Conservation (phyloP, 352 stramenopile species). For the Thalassiosira livingstoniorum region DNA sequence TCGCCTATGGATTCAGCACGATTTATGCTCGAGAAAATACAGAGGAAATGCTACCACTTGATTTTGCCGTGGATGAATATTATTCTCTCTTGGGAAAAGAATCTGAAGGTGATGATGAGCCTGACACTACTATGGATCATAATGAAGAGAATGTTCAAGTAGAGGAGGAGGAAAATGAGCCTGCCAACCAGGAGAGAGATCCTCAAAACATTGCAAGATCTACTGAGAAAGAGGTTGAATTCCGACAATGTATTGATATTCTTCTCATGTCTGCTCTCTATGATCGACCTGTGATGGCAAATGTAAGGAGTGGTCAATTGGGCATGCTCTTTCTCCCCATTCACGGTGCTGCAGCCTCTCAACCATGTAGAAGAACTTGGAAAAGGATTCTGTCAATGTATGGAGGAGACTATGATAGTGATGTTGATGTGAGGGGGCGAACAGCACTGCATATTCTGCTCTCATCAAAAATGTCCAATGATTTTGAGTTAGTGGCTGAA, state of each 20-base stretch:
- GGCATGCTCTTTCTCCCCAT: slow-evolving; percentile 25
- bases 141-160: not conserved
- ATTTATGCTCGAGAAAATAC: slow-evolving; percentile 34
- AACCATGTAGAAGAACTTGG: slow-evolving; percentile 21
- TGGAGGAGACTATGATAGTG: not conserved
- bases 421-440: slow-evolving; percentile 20
- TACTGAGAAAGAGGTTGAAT: not conserved
- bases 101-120: not conserved
- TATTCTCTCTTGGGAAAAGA: slow-evolving; percentile 6
- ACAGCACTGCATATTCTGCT: slow-evolving; percentile 14
- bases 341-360: slow-evolving; percentile 27
- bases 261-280: slow-evolving; percentile 30
- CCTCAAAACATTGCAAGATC: not conserved
- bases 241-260: slow-evolving; percentile 31
- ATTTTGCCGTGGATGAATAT: slow-evolving; percentile 35
- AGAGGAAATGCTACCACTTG: slow-evolving; percentile 38
- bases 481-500: slow-evolving; percentile 7
- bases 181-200: not conserved
- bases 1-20: slow-evolving; percentile 34
- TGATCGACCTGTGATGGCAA: slow-evolving; percentile 15
- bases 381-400: slow-evolving; percentile 10
- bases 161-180: not conserved
- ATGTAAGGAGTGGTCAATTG: not conserved
- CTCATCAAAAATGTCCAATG: slow-evolving; percentile 8
- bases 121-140: not conserved